These are phyloP conservation scores for Phyllosticta capitalensis DNA, from an alignment of 2,329 filamentous ascomycete species.

Conservation along the genomic window DNA sequence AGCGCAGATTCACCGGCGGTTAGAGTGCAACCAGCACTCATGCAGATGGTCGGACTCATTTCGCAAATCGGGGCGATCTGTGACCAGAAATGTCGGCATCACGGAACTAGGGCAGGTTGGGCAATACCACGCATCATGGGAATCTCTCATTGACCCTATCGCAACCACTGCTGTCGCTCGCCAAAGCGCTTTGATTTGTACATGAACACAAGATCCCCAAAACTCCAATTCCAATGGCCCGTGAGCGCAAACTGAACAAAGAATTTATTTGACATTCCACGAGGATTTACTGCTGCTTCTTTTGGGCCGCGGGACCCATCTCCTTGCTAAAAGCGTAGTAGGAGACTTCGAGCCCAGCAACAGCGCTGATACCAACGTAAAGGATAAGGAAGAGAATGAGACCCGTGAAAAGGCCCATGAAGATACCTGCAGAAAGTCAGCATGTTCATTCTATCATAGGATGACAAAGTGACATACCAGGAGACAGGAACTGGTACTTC, in stretches of 20 bases:
- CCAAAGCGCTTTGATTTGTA: not conserved
- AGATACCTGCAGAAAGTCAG: constrained; percentile 53
- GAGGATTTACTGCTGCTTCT: constrained; percentile 55
- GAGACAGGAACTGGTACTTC: constrained; percentile 89
- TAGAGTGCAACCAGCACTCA: too few species aligned
- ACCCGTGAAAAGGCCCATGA: constrained; percentile 69
- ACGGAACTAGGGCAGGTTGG: too few species aligned
- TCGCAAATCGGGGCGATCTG: too few species aligned
- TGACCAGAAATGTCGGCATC: too few species aligned
- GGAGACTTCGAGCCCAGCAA: constrained; percentile 74
- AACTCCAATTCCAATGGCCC: not conserved
- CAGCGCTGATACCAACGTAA: constrained; percentile 64
- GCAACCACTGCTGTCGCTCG: not conserved
- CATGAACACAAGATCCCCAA: not conserved
- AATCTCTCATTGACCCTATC: not conserved
- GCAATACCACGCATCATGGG: not conserved
- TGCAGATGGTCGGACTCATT: too few species aligned
- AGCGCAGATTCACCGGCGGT: too few species aligned
- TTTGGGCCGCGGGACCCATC: constrained; percentile 79
- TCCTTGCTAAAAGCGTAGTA: constrained; percentile 97
- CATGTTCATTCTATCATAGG: not conserved
- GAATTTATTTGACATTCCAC: not conserved
- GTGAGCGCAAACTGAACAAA: constrained; percentile 1
- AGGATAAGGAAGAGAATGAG: constrained; percentile 68
- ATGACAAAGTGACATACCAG: constrained; percentile 48